Base-by-base conservation (phyloP, 106 monocot genomes). In the Dendrobium officinale region DNA sequence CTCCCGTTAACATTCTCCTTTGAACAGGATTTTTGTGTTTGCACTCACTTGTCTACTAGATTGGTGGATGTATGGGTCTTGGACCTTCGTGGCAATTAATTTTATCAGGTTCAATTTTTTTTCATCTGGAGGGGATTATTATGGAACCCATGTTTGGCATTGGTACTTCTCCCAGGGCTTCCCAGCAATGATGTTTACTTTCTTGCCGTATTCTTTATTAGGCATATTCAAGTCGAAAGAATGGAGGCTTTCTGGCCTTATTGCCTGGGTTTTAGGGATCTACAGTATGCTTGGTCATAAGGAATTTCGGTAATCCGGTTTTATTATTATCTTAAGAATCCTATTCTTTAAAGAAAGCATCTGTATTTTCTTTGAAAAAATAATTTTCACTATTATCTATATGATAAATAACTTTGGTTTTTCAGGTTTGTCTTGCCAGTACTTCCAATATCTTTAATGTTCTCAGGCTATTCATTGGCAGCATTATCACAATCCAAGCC, bases 101-200 rank as follows among this genome's bases (percentile, higher is more conserved):
- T 99, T 99, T 83, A 81, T 99, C 29, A 93, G 88, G 66, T 99
- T 99, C 61, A 99, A 99, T 84, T 88, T 95, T 83, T 87, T 99
- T 87, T 99, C 99, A 77, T 91, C 92, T 82, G 91, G 99, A 44
- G 99, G 95, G 43, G 93, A 99, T 79, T 95, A 91, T 67, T 99
- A 99, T 84, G 99, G 99, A 54, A 99, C 95, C 70, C 95, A 99
- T 75, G 77, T 70, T 45, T 99, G 91, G 88, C 99, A 99, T 76
- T 99, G 99, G 99, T 99, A 99, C 81, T 91, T 99, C 84, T 93
- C 87, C 43, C 95, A 99, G 78, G 98, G 95, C 40, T 99, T 95
- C 59, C 81, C 95, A 40, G 86, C 78, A 66, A 99, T 99, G 92
- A 78, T 91, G 77, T 90, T 91, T 55, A 95, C 90, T 37, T 99